Conservation (phyloP, 371 early-diverging fungal genomes). For the Mycotypha africana region DNA sequence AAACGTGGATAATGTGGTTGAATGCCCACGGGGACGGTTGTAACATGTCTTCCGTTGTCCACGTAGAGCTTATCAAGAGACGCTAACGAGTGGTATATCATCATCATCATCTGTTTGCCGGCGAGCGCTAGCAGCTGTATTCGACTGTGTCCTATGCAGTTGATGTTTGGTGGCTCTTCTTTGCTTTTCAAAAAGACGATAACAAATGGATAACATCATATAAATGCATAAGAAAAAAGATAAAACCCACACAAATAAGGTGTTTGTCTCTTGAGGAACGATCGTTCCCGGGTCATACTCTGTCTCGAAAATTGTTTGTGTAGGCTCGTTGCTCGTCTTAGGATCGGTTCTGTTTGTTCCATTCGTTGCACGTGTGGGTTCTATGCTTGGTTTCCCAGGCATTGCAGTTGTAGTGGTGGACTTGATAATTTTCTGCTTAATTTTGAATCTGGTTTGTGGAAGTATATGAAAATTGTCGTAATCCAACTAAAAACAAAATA, state of each 20-base stretch:
- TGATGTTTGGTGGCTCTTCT: not conserved
- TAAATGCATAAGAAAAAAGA: conserved; percentile 18
- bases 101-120: too few relatives aligned
- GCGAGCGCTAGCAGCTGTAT: too few relatives aligned
- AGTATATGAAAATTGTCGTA: conserved; percentile 42
- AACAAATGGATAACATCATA: conserved; percentile 18
- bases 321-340: not conserved
- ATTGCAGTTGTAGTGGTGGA: not conserved
- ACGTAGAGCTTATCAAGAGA: too few relatives aligned
- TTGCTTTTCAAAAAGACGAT: conserved; percentile 9
- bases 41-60: too few relatives aligned
- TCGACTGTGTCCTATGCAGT: too few relatives aligned
- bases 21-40: too few relatives aligned
- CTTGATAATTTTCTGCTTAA: conserved; percentile 12
- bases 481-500: too few relatives aligned
- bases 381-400: too few relatives aligned
- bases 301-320: conserved; percentile 8
- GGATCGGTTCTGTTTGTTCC: too few relatives aligned
- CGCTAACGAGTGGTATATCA: too few relatives aligned
- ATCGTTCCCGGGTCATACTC: conserved; percentile 12
- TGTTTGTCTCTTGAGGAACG: conserved; percentile 14
- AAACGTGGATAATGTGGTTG: too few relatives aligned
- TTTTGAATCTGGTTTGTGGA: conserved; percentile 29
- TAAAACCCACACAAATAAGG: conserved; percentile 28
- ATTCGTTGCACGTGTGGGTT: too few relatives aligned